Evolutionary conservation across 768 basidiomycete genomes (phyloP).

Genomic region (Naganishia antarctica): DNA sequence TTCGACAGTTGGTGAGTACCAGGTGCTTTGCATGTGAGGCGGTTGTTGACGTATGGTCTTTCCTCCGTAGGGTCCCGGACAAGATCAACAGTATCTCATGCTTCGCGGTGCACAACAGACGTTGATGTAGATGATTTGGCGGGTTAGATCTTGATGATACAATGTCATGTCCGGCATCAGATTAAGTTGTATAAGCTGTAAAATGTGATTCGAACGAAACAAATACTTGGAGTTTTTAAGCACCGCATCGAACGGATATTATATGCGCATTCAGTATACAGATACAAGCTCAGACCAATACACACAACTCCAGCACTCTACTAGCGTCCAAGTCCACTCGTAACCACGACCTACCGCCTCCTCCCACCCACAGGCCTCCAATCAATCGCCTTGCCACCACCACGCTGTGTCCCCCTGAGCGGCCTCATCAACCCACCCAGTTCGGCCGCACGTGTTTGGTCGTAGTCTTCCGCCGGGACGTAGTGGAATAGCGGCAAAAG

Average conservation of each 20-base stretch:
- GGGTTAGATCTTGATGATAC: no score
- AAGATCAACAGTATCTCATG: slow-evolving; percentile 46
- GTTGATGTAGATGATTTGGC: slow-evolving; percentile 25
- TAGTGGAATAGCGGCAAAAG: slow-evolving; percentile 49
- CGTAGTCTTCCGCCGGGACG: slow-evolving; percentile 46
- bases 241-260: no score
- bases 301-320: not conserved
- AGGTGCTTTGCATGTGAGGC: not conserved
- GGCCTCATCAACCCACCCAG: slow-evolving; percentile 46
- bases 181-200: no score
- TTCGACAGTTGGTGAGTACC: slow-evolving; percentile 45
- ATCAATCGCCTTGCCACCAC: slow-evolving; percentile 46
- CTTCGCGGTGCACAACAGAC: slow-evolving; percentile 37
- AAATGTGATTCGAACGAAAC: no score
- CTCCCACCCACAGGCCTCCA: slow-evolving; percentile 47
- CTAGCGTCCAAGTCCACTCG: no score
- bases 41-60: not conserved
- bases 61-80: slow-evolving; percentile 42
- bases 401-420: slow-evolving; percentile 40
- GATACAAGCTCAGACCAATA: not conserved
- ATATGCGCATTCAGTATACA: not conserved
- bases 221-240: no score
- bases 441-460: slow-evolving; percentile 39
- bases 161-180: no score
- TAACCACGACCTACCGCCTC: slow-evolving; percentile 27